Conservation (phyloP, 2,329 filamentous ascomycete genomes). For the Penicillium vulpinum region DNA sequence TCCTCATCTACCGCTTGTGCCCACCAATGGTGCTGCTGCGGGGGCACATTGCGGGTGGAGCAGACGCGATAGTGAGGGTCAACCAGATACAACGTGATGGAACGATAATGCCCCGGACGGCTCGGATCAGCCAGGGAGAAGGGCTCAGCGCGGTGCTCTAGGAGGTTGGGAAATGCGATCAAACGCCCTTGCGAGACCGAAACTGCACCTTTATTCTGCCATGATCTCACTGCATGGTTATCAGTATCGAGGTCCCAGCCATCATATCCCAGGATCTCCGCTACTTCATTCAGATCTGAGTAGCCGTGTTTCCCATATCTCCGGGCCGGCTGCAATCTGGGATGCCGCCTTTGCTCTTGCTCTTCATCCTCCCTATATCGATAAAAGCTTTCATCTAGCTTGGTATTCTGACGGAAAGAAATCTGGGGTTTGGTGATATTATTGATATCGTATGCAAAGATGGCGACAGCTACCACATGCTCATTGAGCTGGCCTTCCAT, state of each 20-base stretch:
- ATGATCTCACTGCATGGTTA: background rate
- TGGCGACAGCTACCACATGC: background rate
- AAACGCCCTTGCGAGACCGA: background rate
- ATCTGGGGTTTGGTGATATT: background rate
- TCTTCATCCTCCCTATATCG: background rate
- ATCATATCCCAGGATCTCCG: background rate
- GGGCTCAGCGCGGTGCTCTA: background rate
- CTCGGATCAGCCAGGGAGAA: background rate
- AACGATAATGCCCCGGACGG: background rate
- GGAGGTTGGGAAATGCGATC: background rate
- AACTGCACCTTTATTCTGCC: background rate
- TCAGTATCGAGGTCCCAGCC: background rate
- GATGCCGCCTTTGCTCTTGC: too few species aligned
- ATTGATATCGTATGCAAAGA: background rate
- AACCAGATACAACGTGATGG: background rate
- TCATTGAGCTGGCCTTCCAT: background rate
- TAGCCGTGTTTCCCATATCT: too few species aligned
- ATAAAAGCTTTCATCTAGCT: too few species aligned
- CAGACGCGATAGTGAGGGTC: slow-evolving; percentile 5
- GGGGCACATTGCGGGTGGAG: slow-evolving; percentile 3
- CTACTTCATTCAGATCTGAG: background rate
- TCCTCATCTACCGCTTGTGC: background rate
- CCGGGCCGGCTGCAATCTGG: too few species aligned
- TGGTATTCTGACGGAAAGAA: background rate
- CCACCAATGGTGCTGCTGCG: slow-evolving; percentile 5